Conservation (phyloP, 352 stramenopile species). For the Pythium apleroticum region DNA sequence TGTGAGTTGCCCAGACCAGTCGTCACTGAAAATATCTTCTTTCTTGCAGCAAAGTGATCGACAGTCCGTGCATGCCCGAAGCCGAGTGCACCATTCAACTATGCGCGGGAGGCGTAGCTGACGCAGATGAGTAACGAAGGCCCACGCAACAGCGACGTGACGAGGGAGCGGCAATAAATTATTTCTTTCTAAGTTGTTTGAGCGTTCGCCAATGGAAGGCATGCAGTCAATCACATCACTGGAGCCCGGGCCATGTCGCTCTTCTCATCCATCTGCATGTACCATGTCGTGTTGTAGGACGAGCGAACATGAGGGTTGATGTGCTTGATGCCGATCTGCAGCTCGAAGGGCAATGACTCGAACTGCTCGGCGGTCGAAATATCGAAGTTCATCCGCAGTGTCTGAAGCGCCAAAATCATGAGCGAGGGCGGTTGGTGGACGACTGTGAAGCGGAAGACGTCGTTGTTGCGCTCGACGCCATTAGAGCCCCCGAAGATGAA, state of each 20-base stretch:
- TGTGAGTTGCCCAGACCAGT: background rate
- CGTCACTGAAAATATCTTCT: background rate
- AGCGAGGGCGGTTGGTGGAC: constrained; percentile 62
- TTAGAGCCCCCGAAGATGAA: constrained; percentile 86
- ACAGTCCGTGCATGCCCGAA: constrained; percentile 86
- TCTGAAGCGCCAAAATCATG: constrained; percentile 69
- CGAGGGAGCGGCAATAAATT: constrained; percentile 19
- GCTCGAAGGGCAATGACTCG: constrained; percentile 54
- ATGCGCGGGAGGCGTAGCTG: constrained; percentile 55
- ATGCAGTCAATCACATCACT: constrained; percentile 37
- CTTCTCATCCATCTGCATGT: constrained; percentile 46
- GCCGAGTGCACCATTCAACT: constrained; percentile 81
- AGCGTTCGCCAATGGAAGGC: constrained; percentile 47
- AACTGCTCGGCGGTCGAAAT: constrained; percentile 43
- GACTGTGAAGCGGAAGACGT: constrained; percentile 71
- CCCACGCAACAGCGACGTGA: background rate
- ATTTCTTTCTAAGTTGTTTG: constrained; percentile 37
- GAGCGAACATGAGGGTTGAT: constrained; percentile 72
- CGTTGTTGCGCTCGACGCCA: constrained; percentile 80
- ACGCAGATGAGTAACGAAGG: constrained; percentile 46
- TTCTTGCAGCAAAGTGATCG: constrained; percentile 70
- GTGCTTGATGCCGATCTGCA: constrained; percentile 60
- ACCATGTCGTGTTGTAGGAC: constrained; percentile 69
- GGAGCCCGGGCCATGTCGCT: constrained; percentile 35
- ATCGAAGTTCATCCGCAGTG: constrained; percentile 47